Evolutionary conservation across 73 alveolate species (phyloP).

Genomic region (Paramecium pentaurelia): DNA sequence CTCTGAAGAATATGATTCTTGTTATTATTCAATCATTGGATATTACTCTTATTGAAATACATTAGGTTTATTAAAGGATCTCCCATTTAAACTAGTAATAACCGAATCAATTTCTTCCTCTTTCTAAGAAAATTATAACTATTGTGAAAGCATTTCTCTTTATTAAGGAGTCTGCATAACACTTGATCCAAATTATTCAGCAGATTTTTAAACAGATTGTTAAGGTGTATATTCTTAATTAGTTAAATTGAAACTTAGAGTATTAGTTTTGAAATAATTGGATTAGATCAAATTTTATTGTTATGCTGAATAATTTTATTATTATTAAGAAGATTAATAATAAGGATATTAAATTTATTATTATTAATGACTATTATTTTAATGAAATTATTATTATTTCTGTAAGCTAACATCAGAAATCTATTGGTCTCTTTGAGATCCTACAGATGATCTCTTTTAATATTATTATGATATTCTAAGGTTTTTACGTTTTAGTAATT

Average conservation of each 20-base stretch:
- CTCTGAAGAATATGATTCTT: conserved; percentile 9
- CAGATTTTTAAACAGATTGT: background rate
- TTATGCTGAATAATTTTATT: background rate
- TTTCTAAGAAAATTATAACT: background rate
- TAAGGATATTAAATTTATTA: background rate
- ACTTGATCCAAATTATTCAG: conserved; percentile 34
- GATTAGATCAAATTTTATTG: background rate
- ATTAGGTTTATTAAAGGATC: background rate
- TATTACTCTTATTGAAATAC: background rate
- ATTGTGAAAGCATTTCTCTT: background rate
- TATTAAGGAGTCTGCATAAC: conserved; percentile 19
- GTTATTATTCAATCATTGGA: background rate
- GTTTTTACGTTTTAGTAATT: background rate
- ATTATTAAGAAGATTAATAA: background rate
- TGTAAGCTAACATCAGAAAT: background rate
- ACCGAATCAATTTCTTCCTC: conserved; percentile 33
- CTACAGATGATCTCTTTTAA: background rate
- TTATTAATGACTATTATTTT: background rate
- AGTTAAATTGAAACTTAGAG: conserved; percentile 34
- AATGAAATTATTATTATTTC: background rate
- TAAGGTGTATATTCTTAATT: conserved; percentile 34
- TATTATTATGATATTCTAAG: background rate
- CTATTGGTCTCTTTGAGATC: background rate
- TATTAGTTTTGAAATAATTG: background rate
- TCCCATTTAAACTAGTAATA: background rate